These are phyloP conservation scores for Fusarium pseudonygamai DNA, from an alignment of 2,329 filamentous ascomycete species.

Conservation along the genomic window DNA sequence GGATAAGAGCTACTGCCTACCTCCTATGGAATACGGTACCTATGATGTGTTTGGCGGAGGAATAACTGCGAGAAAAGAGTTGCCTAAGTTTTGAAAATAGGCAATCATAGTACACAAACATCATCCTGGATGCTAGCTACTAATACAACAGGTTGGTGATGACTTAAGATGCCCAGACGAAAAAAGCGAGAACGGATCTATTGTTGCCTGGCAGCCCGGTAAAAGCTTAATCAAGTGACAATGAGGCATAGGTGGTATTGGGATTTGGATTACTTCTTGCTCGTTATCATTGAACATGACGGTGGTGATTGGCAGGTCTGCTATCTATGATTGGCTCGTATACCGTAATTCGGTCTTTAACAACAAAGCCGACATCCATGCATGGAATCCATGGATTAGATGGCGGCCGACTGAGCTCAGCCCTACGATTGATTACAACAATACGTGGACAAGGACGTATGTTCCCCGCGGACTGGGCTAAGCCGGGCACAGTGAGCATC, in stretches of 20 bases:
- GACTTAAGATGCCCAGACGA: neutral
- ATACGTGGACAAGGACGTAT: slow-evolving; percentile 25
- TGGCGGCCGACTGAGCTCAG: slow-evolving; percentile 35
- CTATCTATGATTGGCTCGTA: slow-evolving; percentile 23
- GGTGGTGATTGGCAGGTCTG: slow-evolving; percentile 13
- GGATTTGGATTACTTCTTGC: slow-evolving; percentile 25
- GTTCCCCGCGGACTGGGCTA: slow-evolving; percentile 4
- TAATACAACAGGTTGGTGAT: neutral
- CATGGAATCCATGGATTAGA: neutral
- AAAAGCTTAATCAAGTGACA: neutral
- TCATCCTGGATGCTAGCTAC: neutral
- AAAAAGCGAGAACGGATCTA: slow-evolving; percentile 4
- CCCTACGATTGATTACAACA: slow-evolving; percentile 25
- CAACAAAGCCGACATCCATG: slow-evolving; percentile 12
- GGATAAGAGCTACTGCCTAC: neutral
- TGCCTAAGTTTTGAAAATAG: slow-evolving; percentile 9
- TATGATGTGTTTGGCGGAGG: slow-evolving; percentile 12
- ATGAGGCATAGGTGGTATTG: neutral
- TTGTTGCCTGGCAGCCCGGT: neutral
- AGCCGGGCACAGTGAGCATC: neutral
- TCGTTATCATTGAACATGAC: slow-evolving; percentile 4
- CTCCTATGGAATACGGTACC: neutral
- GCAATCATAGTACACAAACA: slow-evolving; percentile 13
- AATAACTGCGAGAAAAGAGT: slow-evolving; percentile 6
- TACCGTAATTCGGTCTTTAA: slow-evolving; percentile 21